Conservation (phyloP, 192 early-diverging fungal species). For the Entomortierella lignicola region DNA sequence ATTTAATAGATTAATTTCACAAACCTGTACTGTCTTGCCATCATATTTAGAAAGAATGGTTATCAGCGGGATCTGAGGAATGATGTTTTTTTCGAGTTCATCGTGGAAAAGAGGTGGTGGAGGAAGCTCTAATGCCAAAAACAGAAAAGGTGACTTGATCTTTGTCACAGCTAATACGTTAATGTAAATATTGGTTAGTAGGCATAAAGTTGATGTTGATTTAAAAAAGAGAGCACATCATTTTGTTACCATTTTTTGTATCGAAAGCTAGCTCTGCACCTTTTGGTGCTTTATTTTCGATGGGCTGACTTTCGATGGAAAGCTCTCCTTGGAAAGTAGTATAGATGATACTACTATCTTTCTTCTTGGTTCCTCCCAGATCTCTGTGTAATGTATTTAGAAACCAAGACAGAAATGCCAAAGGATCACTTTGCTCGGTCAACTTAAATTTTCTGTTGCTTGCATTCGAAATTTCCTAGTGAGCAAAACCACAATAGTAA, state of each 20-base stretch:
- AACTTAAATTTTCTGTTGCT: constrained; percentile 84
- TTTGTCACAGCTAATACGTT: constrained; percentile 62
- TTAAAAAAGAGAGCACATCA: constrained; percentile 3
- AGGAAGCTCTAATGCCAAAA: constrained; percentile 91
- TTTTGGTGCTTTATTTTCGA: constrained; percentile 58
- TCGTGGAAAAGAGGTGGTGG: constrained; percentile 91
- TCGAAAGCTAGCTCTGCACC: constrained; percentile 54
- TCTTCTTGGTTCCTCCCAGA: constrained; percentile 84
- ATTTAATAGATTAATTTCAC: too few relatives aligned
- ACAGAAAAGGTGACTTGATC: constrained; percentile 78
- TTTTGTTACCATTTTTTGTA: constrained; percentile 56
- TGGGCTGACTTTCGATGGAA: constrained; percentile 72
- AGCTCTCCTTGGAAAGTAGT: constrained; percentile 90
- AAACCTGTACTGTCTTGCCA: constrained; percentile 75
- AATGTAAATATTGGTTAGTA: neutral
- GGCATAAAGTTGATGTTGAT: neutral
- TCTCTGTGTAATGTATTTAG: constrained; percentile 90
- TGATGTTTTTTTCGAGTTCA: constrained; percentile 85
- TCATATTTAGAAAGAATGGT: constrained; percentile 88
- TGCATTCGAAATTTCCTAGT: constrained; percentile 83
- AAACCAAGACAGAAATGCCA: constrained; percentile 93
- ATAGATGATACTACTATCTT: constrained; percentile 82
- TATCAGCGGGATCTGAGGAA: constrained; percentile 91
- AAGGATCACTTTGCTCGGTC: constrained; percentile 83
- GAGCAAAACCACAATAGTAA: neutral